A percentile compares a stretch with the other conserved stretches of the same genome.
Conservation (phyloP, 2,329 filamentous ascomycete genomes). For the Ceratocystis harringtonii region DNA sequence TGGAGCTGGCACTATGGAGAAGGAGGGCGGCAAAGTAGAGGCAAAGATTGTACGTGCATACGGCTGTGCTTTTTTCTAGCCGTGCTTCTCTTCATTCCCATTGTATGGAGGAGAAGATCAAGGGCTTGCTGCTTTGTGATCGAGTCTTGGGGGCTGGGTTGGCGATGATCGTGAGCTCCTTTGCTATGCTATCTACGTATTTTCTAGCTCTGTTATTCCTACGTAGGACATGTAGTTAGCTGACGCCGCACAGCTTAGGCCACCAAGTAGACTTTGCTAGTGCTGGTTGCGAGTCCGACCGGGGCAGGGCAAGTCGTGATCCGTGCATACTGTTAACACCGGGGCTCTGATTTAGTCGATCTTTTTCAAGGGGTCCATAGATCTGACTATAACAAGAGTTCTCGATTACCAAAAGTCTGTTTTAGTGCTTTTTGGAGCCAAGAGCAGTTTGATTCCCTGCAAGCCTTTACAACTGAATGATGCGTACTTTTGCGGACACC, state of each 20-base stretch:
- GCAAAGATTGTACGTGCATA: neutral
- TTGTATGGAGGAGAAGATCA: neutral
- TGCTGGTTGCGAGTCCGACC: neutral
- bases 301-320: neutral
- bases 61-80: neutral
- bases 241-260: conserved; percentile 1
- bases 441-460: too few species aligned
- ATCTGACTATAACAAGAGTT: neutral
- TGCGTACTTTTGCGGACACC: too few species aligned
- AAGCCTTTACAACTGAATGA: too few species aligned
- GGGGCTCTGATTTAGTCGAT: neutral
- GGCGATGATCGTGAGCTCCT: neutral
- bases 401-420: neutral
- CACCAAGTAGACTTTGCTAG: neutral
- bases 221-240: neutral
- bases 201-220: neutral
- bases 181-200: neutral
- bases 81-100: neutral
- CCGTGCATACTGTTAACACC: neutral
- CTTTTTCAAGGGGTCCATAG: neutral
- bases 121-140: neutral
- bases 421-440: too few species aligned
- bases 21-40: neutral
- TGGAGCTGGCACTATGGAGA: neutral
- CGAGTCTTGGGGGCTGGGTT: neutral